phyloP scores from a whole-genome alignment of 1,139 yeast genomes.

The Tardiomyces depauwii region DNA sequence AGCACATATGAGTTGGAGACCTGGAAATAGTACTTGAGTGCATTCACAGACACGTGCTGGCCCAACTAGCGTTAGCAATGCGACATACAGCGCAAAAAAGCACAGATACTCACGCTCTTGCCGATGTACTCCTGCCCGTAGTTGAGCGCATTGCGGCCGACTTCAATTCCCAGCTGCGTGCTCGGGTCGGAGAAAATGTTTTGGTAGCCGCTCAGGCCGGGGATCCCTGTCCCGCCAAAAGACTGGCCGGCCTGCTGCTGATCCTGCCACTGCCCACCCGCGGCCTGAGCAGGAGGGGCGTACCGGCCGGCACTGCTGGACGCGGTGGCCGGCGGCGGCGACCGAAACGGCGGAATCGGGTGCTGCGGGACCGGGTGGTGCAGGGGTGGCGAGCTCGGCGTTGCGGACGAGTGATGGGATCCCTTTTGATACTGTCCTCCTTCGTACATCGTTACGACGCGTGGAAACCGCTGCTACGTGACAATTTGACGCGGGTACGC shows the following conservation, averaged over 20 bases:
- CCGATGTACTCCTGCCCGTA: constrained; percentile 63
- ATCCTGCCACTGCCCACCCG: constrained; percentile 1
- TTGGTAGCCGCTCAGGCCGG: constrained; percentile 10
- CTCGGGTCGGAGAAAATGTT: constrained; percentile 67
- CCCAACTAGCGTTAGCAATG: constrained; percentile 11
- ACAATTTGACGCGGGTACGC: no score
- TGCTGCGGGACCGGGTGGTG: constrained; percentile 39
- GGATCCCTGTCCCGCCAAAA: constrained; percentile 7
- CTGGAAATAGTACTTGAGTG: constrained; percentile 76
- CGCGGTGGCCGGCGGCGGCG: constrained; percentile 21
- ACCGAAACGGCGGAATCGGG: constrained; percentile 29
- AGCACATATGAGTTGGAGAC: constrained; percentile 84
- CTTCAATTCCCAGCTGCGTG: constrained; percentile 76
- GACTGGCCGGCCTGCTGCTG: constrained; percentile 3
- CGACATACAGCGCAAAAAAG: neutral
- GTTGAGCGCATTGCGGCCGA: constrained; percentile 74
- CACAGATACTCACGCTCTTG: constrained; percentile 44
- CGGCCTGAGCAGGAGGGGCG: constrained; percentile 6
- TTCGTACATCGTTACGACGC: neutral
- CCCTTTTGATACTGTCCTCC: neutral
- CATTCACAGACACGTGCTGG: constrained; percentile 25
- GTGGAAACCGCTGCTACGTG: neutral
- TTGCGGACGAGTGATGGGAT: neutral
- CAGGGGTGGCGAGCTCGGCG: constrained; percentile 25
- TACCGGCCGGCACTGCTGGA: constrained; percentile 9